These are phyloP conservation scores for Pythium aphanidermatum DNA, from an alignment of 352 stramenopile genomes.

Conservation along the genomic window DNA sequence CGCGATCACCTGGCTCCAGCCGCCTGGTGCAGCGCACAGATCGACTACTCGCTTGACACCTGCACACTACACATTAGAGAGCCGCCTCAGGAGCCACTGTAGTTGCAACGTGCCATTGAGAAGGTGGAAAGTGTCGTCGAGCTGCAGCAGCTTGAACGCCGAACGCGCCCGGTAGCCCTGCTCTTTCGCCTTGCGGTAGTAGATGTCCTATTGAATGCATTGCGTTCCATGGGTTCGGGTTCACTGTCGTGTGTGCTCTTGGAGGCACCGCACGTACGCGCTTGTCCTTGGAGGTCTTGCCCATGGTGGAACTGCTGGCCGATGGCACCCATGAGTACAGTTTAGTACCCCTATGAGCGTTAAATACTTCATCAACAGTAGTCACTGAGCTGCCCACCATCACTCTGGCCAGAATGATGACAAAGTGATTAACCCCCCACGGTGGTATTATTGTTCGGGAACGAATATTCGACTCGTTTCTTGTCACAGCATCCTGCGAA, in stretches of 20 bases:
- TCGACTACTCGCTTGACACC: conserved; percentile 78
- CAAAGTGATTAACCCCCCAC: no score
- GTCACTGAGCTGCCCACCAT: no score
- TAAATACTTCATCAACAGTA: no score
- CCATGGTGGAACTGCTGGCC: no score
- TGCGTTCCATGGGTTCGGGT: background rate
- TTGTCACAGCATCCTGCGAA: no score
- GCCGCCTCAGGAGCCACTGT: background rate
- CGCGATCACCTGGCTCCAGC: conserved; percentile 83
- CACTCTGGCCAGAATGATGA: no score
- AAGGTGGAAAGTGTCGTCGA: conserved; percentile 97
- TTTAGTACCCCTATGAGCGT: no score
- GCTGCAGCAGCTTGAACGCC: conserved; percentile 98
- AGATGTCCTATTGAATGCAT: conserved; percentile 68
- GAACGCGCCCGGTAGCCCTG: conserved; percentile 95
- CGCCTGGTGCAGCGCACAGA: conserved; percentile 75
- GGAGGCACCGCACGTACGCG: conserved; percentile 60
- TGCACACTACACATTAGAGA: conserved; percentile 2
- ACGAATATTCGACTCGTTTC: no score
- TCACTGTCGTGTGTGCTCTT: no score
- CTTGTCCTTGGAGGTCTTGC: conserved; percentile 90
- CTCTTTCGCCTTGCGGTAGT: conserved; percentile 91
- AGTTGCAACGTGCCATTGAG: conserved; percentile 43
- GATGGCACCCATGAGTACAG: no score
- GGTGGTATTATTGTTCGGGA: no score